Evolutionary conservation across 192 early-diverging fungal species (phyloP), one percentile per base, ranked within the genome.

Genomic region (Coemansia sp.): DNA sequence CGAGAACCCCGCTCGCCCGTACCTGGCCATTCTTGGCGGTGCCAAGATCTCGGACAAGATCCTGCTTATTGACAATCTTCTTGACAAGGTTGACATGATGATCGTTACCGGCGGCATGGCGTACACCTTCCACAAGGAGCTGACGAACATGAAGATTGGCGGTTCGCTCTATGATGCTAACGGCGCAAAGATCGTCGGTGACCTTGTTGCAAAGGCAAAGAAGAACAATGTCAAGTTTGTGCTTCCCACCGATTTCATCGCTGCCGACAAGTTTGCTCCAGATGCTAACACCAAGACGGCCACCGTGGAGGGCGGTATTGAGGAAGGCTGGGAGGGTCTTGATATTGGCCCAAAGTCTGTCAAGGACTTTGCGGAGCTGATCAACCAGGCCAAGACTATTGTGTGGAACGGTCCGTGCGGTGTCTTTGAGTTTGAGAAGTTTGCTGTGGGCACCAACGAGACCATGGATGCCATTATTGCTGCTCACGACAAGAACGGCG

Each of bases 11-110:
- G 91, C 92, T 38, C 85, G 87, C 56, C 97, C 97, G 40, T 99
- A 97, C 88, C 77, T 98, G 70, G 97, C 97, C 44, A 99, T 99
- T 65, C 85, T 99, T 53, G 97, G 97, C 58, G 97, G 93, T 63
- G 97, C 97, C 84, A 99, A 98, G 87, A 93, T 99, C 26, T 93
- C 94, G 16, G 97, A 99, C 83, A 99, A 99, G 90, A 99, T 99
- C 84, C 89, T 94, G 86, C 88, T 99, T 61, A 99, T 99, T 73
- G 93, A 98, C 69, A 98, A 93, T 86, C 89, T 99, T 64, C 79
- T 99, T 23, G 97, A 99, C 85, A 98, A 98, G 89, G 95, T 96
- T 50, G 79, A 91, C 65, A 78, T 86, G 60, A 88, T 94, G 88
- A 91, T 93, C 63, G 87, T 93, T 42, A 84, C 92, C 76, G 95